Conservation (phyloP, 192 early-diverging fungal genomes). For the Coemansia sp. region DNA sequence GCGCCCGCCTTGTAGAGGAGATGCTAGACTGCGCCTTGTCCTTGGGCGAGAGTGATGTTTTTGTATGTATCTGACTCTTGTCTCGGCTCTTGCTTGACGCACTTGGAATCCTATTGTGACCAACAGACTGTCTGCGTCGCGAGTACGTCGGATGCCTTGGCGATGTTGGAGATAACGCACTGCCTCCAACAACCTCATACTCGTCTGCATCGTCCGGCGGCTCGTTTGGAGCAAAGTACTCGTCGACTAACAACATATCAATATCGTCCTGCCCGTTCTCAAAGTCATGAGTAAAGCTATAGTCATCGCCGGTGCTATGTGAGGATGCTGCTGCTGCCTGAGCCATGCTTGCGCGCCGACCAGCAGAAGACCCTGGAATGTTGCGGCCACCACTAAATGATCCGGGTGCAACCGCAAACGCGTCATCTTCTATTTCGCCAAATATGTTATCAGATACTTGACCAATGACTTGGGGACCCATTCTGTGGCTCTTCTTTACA, state of each 20-base stretch:
- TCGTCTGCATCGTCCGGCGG: slow-evolving; percentile 39
- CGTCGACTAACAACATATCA: slow-evolving; percentile 34
- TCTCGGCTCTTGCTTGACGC: neutral
- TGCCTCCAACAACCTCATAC: slow-evolving; percentile 50
- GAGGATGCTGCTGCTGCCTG: slow-evolving; percentile 14
- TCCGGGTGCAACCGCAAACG: slow-evolving; percentile 29
- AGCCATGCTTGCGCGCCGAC: slow-evolving; percentile 9
- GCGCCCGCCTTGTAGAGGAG: slow-evolving; percentile 9
- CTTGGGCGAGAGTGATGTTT: slow-evolving; percentile 1
- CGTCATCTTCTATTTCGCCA: slow-evolving; percentile 51
- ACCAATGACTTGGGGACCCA: slow-evolving; percentile 31
- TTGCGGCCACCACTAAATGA: neutral
- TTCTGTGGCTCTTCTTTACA: slow-evolving; percentile 5
- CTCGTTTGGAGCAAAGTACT: slow-evolving; percentile 46
- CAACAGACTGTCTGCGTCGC: slow-evolving; percentile 13
- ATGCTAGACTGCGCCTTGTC: slow-evolving; percentile 5
- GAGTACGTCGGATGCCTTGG: slow-evolving; percentile 42
- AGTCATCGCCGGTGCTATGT: slow-evolving; percentile 14
- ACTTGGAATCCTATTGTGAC: neutral
- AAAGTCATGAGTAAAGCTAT: slow-evolving; percentile 49
- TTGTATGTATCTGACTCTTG: slow-evolving; percentile 1
- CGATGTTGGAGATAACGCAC: slow-evolving; percentile 41
- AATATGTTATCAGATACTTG: slow-evolving; percentile 40
- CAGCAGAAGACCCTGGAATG: slow-evolving; percentile 6
- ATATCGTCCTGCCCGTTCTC: slow-evolving; percentile 49